phyloP scores from a whole-genome alignment of 306 rosid genomes.

The Sophora flavescens region DNA sequence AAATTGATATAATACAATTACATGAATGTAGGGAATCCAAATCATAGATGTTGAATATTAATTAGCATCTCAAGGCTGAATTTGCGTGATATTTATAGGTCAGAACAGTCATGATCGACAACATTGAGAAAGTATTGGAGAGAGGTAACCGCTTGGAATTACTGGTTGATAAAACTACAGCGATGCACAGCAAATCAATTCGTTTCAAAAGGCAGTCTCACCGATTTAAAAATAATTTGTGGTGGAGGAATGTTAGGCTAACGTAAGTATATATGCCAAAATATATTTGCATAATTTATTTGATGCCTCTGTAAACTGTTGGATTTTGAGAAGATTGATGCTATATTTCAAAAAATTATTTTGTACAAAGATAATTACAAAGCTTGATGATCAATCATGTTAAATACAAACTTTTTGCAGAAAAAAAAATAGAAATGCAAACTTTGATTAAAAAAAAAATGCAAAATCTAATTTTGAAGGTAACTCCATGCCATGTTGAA shows the following conservation, averaged over 20 bases:
- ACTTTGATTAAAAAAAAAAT: too few species aligned
- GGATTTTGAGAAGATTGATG: too few species aligned
- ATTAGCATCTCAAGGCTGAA: slow-evolving; percentile 12
- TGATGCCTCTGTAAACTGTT: neutral
- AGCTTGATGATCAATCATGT: neutral
- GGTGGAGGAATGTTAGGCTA: slow-evolving; percentile 95
- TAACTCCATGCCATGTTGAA: too few species aligned
- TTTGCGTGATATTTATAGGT: slow-evolving; percentile 54
- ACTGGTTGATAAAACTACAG: slow-evolving; percentile 85
- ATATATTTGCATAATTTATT: too few species aligned
- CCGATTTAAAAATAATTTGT: slow-evolving; percentile 74
- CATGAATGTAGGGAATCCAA: too few species aligned
- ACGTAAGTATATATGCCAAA: slow-evolving; percentile 58
- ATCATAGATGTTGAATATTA: too few species aligned
- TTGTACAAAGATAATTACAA: neutral
- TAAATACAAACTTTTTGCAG: neutral
- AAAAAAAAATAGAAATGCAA: too few species aligned
- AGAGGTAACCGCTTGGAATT: slow-evolving; percentile 91
- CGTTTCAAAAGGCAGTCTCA: slow-evolving; percentile 89
- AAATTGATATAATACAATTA: too few species aligned
- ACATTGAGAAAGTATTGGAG: slow-evolving; percentile 93
- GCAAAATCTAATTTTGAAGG: neutral
- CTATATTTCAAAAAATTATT: too few species aligned
- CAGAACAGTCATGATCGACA: slow-evolving; percentile 85
- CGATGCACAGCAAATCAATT: slow-evolving; percentile 82